Evolutionary conservation across 768 basidiomycete species (phyloP).

Genomic region (Russula foetens): DNA sequence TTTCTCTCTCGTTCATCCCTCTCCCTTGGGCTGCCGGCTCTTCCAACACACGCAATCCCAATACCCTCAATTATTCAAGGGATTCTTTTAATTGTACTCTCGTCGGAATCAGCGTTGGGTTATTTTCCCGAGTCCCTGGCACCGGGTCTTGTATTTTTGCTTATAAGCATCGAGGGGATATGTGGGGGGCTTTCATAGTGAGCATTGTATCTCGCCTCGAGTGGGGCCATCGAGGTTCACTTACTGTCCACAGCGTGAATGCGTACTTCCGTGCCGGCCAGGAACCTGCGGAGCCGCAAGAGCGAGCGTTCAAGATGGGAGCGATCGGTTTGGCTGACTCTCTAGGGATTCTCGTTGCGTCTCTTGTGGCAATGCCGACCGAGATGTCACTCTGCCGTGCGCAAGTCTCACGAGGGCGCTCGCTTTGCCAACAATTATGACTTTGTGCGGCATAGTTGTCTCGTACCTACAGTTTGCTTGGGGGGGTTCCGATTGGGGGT

Average conservation of each 20-base stretch:
- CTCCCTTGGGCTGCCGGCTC: constrained; percentile 72
- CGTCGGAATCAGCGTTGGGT: constrained; percentile 61
- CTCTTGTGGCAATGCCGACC: constrained; percentile 59
- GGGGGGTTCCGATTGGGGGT: background rate
- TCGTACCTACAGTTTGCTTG: background rate
- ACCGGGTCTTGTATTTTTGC: constrained; percentile 57
- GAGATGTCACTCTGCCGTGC: constrained; percentile 70
- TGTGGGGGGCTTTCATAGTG: constrained; percentile 92
- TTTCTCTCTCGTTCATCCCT: constrained; percentile 91
- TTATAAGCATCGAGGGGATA: constrained; percentile 84
- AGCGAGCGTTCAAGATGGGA: constrained; percentile 85
- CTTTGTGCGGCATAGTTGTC: background rate
- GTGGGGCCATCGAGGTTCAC: background rate
- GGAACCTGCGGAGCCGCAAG: constrained; percentile 53
- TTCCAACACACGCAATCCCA: constrained; percentile 60
- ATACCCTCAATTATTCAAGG: constrained; percentile 73
- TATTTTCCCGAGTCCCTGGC: constrained; percentile 42
- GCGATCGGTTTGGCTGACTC: constrained; percentile 84
- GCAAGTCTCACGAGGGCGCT: constrained; percentile 63
- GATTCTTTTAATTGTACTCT: constrained; percentile 51
- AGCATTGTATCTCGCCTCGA: constrained; percentile 27
- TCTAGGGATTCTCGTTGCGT: constrained; percentile 56
- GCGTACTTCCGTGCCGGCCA: constrained; percentile 81
- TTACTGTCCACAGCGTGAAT: constrained; percentile 57
- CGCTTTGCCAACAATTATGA: constrained; percentile 58